These are phyloP conservation scores for Geotrichum europaeum DNA, from an alignment of 1,139 yeast species.

Conservation along the genomic window DNA sequence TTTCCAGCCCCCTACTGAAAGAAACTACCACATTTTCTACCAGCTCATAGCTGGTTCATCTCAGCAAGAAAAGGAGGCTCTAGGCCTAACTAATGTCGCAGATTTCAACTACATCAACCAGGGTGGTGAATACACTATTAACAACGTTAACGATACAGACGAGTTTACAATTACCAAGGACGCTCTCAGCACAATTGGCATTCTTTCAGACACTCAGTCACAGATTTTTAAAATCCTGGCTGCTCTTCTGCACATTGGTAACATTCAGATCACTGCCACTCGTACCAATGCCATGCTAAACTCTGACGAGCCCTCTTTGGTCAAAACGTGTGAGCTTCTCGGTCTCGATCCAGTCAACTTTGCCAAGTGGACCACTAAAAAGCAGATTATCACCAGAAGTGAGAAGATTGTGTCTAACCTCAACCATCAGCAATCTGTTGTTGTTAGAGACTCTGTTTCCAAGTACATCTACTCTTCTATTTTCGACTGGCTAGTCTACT, in stretches of 20 bases:
- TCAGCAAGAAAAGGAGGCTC: slow-evolving; percentile 49
- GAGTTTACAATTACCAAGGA: slow-evolving; percentile 71
- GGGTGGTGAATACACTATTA: slow-evolving; percentile 72
- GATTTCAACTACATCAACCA: slow-evolving; percentile 84
- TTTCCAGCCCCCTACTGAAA: slow-evolving; percentile 80
- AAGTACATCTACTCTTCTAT: slow-evolving; percentile 88
- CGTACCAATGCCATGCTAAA: slow-evolving; percentile 78
- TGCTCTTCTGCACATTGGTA: slow-evolving; percentile 88
- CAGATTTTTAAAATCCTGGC: slow-evolving; percentile 76
- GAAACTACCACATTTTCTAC: slow-evolving; percentile 94
- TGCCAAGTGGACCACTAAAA: slow-evolving; percentile 90
- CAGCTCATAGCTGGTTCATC: slow-evolving; percentile 79
- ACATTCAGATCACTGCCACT: slow-evolving; percentile 80
- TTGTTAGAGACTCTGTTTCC: slow-evolving; percentile 93
- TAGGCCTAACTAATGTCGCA: slow-evolving; percentile 52
- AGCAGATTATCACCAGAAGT: slow-evolving; percentile 86
- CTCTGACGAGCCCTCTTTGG: slow-evolving; percentile 79
- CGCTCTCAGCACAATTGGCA: slow-evolving; percentile 77
- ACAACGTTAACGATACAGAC: slow-evolving; percentile 74
- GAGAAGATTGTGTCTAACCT: slow-evolving; percentile 86
- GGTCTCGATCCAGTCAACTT: slow-evolving; percentile 71
- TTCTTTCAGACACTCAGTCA: slow-evolving; percentile 51
- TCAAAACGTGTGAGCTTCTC: slow-evolving; percentile 76
- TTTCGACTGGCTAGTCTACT: slow-evolving; percentile 91
- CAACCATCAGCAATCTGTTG: slow-evolving; percentile 77